phyloP scores from a whole-genome alignment of 345 rosid species.

The Cardamine chenopodiifolia region DNA sequence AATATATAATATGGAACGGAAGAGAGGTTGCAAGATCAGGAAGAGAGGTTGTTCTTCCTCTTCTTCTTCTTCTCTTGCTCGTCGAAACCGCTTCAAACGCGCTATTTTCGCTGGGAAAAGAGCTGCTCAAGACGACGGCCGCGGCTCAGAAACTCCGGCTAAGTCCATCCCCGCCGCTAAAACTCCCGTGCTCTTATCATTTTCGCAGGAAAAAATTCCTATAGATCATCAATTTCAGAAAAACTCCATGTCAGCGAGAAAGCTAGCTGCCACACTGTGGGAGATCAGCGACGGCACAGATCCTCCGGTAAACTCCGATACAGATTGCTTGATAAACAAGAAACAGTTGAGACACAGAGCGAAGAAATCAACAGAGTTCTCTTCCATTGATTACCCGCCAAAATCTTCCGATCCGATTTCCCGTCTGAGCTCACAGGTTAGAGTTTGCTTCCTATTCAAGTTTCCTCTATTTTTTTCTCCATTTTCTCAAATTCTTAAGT shows the following conservation, averaged over 20 bases:
- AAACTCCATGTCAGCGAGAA: constrained; percentile 69
- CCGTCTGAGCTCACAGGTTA: constrained; percentile 61
- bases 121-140: constrained; percentile 35
- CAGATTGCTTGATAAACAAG: constrained; percentile 40
- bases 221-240: constrained; percentile 34
- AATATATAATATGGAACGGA: constrained; percentile 42
- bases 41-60: constrained; percentile 89
- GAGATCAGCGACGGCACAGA: constrained; percentile 69
- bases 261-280: constrained; percentile 88
- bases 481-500: background rate
- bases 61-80: constrained; percentile 73
- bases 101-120: constrained; percentile 68
- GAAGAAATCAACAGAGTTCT: constrained; percentile 31
- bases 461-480: background rate
- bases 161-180: constrained; percentile 54
- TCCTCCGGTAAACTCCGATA: constrained; percentile 34
- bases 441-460: constrained; percentile 21
- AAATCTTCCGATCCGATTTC: constrained; percentile 61
- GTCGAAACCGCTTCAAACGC: constrained; percentile 74
- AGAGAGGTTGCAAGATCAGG: constrained; percentile 69
- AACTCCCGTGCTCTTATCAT: constrained; percentile 35
- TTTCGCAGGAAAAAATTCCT: constrained; percentile 32
- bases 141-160: constrained; percentile 71
- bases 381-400: constrained; percentile 42
- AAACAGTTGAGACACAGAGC: constrained; percentile 46